Conservation (phyloP, 2,329 filamentous ascomycete species). For the Canariomyces notabilis region DNA sequence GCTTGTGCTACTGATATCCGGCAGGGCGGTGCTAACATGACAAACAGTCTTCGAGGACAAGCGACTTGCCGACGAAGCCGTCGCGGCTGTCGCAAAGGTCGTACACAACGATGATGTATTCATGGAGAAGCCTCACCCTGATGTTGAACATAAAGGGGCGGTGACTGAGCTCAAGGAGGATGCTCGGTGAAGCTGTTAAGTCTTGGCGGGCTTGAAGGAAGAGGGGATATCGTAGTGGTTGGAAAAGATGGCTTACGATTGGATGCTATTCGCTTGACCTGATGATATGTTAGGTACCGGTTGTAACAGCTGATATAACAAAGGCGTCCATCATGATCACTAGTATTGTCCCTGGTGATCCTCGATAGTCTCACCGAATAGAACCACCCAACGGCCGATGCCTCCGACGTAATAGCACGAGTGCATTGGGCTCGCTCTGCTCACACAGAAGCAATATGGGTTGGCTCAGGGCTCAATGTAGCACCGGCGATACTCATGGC, state of each 20-base stretch:
- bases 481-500: not conserved
- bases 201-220: not conserved
- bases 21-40: not conserved
- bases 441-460: too few relatives aligned
- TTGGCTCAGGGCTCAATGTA: not conserved
- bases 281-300: too few relatives aligned
- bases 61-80: constrained; percentile 26
- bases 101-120: constrained; percentile 16
- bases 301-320: too few relatives aligned
- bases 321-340: too few relatives aligned
- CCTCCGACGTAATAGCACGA: too few relatives aligned
- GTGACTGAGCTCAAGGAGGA: constrained; percentile 8
- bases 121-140: not conserved
- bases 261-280: too few relatives aligned
- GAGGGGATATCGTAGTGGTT: not conserved
- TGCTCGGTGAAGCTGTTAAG: constrained; percentile 2
- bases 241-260: not conserved
- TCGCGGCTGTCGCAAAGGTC: constrained; percentile 28
- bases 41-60: constrained; percentile 31
- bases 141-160: constrained; percentile 2
- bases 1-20: not conserved
- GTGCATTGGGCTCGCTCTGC: too few relatives aligned
- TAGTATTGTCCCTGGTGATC: too few relatives aligned
- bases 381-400: too few relatives aligned
- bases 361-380: too few relatives aligned